Percentiles rank a stretch among this genome's conserved stretches.
These are phyloP conservation scores for Boletus eberwhitei DNA, from an alignment of 768 basidiomycete species.

Conservation along the genomic window DNA sequence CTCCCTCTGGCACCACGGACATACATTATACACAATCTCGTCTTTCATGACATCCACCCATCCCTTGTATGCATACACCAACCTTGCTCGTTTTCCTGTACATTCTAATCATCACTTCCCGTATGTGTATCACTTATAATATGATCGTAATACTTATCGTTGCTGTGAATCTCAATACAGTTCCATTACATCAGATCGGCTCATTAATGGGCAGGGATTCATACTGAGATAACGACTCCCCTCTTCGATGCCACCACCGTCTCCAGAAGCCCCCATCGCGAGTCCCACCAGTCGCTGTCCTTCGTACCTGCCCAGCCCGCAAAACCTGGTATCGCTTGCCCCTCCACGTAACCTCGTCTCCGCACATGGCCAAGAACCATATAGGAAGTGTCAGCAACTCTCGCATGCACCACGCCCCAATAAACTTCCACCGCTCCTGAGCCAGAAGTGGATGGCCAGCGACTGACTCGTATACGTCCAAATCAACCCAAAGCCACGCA, in stretches of 20 bases:
- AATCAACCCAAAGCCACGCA: slow-evolving; percentile 74
- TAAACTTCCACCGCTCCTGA: slow-evolving; percentile 52
- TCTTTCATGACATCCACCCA: slow-evolving; percentile 26
- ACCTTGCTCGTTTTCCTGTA: slow-evolving; percentile 31
- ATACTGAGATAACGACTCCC: slow-evolving; percentile 14
- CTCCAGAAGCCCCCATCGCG: slow-evolving; percentile 25
- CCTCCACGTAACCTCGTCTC: slow-evolving; percentile 84
- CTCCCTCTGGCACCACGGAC: slow-evolving; percentile 25
- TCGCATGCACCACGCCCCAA: slow-evolving; percentile 73
- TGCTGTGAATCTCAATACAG: slow-evolving; percentile 26
- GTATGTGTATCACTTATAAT: slow-evolving; percentile 35
- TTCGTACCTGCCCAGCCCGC: slow-evolving; percentile 65
- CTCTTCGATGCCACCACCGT: slow-evolving; percentile 19
- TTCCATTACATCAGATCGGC: slow-evolving; percentile 20
- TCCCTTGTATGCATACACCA: slow-evolving; percentile 29
- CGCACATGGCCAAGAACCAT: slow-evolving; percentile 77
- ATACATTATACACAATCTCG: slow-evolving; percentile 15
- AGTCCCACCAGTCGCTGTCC: slow-evolving; percentile 21
- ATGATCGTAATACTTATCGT: slow-evolving; percentile 28
- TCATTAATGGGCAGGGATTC: slow-evolving; percentile 13
- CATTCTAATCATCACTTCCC: slow-evolving; percentile 31
- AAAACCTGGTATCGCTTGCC: slow-evolving; percentile 74
- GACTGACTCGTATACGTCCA: slow-evolving; percentile 78
- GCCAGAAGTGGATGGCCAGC: slow-evolving; percentile 58
- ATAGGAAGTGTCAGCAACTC: slow-evolving; percentile 88